These are phyloP conservation scores for Paecilomyces sp. DNA, from an alignment of 2,329 filamentous ascomycete species.

Conservation along the genomic window DNA sequence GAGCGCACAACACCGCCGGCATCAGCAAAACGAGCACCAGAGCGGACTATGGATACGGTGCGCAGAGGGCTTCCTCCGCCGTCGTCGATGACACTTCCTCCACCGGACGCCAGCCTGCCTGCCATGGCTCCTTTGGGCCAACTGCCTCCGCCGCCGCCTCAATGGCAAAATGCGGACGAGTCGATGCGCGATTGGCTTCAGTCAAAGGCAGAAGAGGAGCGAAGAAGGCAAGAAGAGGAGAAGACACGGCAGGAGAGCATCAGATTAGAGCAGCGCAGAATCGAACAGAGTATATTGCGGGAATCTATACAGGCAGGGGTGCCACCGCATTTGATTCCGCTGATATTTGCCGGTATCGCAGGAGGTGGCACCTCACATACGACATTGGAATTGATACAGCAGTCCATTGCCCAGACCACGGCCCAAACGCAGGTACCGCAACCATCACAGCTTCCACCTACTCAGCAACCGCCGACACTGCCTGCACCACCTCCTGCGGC, in stretches of 20 bases:
- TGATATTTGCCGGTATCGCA: conserved; percentile 67
- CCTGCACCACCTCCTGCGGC: conserved; percentile 8
- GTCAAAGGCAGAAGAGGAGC: conserved; percentile 66
- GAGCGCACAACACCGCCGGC: conserved; percentile 20
- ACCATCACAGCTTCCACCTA: conserved; percentile 13
- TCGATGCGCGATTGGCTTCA: conserved; percentile 65
- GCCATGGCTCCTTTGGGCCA: conserved; percentile 40
- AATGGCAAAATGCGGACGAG: conserved; percentile 63
- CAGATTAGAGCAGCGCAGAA: conserved; percentile 63
- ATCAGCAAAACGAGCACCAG: conserved; percentile 34
- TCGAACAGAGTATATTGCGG: conserved; percentile 66
- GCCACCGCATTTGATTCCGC: conserved; percentile 65
- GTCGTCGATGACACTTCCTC: conserved; percentile 57
- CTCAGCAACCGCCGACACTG: conserved; percentile 3
- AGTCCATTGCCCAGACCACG: conserved; percentile 47
- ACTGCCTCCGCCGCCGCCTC: conserved; percentile 57
- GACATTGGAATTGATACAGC: conserved; percentile 62
- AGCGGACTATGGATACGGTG: conserved; percentile 58
- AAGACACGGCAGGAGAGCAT: conserved; percentile 56
- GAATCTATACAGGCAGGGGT: conserved; percentile 64
- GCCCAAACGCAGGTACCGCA: conserved; percentile 25
- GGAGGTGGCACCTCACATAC: conserved; percentile 55
- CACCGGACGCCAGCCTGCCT: conserved; percentile 20
- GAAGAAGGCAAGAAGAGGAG: conserved; percentile 60
- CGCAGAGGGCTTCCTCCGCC: conserved; percentile 64